A percentile compares a stretch with the other conserved stretches of the same genome.
Conservation (phyloP, 495 filamentous ascomycete genomes). For the Physcia stellaris region DNA sequence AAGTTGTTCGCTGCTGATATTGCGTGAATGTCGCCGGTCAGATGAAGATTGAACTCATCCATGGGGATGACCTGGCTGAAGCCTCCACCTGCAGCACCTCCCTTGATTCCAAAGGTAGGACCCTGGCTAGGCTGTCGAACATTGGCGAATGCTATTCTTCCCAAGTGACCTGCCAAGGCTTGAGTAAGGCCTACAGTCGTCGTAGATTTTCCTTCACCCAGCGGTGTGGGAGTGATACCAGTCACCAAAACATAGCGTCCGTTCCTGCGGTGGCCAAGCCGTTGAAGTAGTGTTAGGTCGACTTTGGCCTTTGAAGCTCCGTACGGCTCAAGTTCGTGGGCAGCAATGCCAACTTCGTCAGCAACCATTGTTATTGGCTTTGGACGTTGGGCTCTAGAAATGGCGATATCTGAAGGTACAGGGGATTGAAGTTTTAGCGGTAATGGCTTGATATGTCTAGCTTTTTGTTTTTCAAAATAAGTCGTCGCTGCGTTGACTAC, state of each 20-base stretch:
- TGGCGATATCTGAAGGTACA: constrained; percentile 86
- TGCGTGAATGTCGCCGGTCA: constrained; percentile 96
- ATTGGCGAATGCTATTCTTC: constrained; percentile 83
- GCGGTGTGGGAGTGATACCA: constrained; percentile 93
- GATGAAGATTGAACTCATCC: constrained; percentile 97
- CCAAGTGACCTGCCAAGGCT: constrained; percentile 81
- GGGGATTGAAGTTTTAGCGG: constrained; percentile 60
- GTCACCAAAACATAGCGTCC: constrained; percentile 85
- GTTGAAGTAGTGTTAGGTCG: constrained; percentile 63
- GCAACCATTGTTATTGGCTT: constrained; percentile 78
- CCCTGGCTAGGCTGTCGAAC: constrained; percentile 95
- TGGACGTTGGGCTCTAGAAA: constrained; percentile 78
- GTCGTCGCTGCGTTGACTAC: constrained; percentile 70
- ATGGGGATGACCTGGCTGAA: constrained; percentile 99
- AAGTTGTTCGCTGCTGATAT: constrained; percentile 96
- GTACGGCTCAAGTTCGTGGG: constrained; percentile 82
- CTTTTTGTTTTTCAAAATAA: constrained; percentile 70
- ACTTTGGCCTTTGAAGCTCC: constrained; percentile 93
- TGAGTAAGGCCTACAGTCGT: constrained; percentile 95
- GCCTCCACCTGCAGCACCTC: constrained; percentile 89
- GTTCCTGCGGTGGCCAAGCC: constrained; percentile 73
- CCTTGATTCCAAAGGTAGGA: constrained; percentile 97
- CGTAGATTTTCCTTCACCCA: constrained; percentile 96
- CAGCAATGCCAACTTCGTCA: constrained; percentile 72
- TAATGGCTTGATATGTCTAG: constrained; percentile 61